These are phyloP conservation scores for Gaultheria prostrata DNA, from an alignment of 148 eudicot genomes.

Conservation along the genomic window DNA sequence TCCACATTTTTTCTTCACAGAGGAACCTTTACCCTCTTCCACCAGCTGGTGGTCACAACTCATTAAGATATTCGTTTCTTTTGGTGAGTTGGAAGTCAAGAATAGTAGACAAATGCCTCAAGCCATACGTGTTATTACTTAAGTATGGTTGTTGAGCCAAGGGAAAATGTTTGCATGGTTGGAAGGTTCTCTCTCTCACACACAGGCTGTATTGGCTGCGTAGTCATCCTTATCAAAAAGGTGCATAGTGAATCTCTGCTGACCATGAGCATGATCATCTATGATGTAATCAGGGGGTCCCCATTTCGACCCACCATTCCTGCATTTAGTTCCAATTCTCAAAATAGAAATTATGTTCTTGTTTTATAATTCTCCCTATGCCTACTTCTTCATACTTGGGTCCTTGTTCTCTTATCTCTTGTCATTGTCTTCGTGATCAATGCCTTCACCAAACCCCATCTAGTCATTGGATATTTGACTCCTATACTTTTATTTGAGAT, in stretches of 20 bases:
- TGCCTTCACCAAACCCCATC: conserved; percentile 13
- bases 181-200: too few relatives aligned
- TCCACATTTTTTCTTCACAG: not conserved
- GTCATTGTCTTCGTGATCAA: conserved; percentile 2
- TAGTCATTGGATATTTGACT: not conserved
- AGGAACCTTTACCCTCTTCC: conserved; percentile 5
- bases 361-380: not conserved
- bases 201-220: conserved; percentile 13
- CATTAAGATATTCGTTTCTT: not conserved
- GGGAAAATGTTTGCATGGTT: not conserved
- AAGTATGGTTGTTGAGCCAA: not conserved
- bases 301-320: conserved; percentile 10
- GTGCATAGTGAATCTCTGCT: not conserved
- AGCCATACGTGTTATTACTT: not conserved
- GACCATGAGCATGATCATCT: not conserved
- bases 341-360: not conserved
- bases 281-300: not conserved
- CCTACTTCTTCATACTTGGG: conserved; percentile 9
- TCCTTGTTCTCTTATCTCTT: not conserved
- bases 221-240: conserved; percentile 17
- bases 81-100: not conserved
- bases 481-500: not conserved
- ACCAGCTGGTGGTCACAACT: conserved; percentile 14
- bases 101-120: not conserved
- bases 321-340: not conserved